Base-by-base conservation (phyloP, 208 protist genomes). In the Trichomonas gallinae region DNA sequence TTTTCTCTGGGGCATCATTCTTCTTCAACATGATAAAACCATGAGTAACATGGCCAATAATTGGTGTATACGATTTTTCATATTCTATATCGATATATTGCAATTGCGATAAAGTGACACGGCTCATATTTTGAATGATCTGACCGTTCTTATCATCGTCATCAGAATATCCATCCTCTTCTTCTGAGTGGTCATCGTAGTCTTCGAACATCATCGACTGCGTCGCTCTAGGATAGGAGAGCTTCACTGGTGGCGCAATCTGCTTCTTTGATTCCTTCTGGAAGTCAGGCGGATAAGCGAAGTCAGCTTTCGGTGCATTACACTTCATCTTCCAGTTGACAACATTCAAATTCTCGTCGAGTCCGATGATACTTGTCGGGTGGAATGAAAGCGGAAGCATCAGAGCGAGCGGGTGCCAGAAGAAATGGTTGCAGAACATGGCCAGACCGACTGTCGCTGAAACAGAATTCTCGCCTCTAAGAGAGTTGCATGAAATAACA, bases 1-100 rank as follows among this genome's bases (percentile, higher is more conserved):
- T 51, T 51, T 51, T 51, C 46, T 51, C 46, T 51, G 3, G 46
- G 3, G 46, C 3, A 15, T 51, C 46, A 72, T 72, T 72, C 58
- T 89, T 89, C 38, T 89, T 89, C 38, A 89, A 89, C 83, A 89
- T 89, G 13, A 89, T 40, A 45, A 89, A 89, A n/a, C 83, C 83
- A 46, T 44, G 83, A 45, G 83, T 89, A 31, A 89, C 13, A 31
- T 46, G 34, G 31, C 83, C 83, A 46, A 40, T 89, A 23, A 89
- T 40, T 46, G 83, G 83, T 46, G 13, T 89, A 89, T 89, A 89
- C 1, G 11, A 21, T 26, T 40, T 89, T 46, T 31, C 31, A 31
- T 89, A 34, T 31, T 89, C 83, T 46, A 46, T 89, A 44, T 89
- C 83, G 8, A 89, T 46, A 89, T 46, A 89, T 26, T 42, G 13